Conservation (phyloP, 2,329 filamentous ascomycete species). For the Cryphonectria carpinicola region DNA sequence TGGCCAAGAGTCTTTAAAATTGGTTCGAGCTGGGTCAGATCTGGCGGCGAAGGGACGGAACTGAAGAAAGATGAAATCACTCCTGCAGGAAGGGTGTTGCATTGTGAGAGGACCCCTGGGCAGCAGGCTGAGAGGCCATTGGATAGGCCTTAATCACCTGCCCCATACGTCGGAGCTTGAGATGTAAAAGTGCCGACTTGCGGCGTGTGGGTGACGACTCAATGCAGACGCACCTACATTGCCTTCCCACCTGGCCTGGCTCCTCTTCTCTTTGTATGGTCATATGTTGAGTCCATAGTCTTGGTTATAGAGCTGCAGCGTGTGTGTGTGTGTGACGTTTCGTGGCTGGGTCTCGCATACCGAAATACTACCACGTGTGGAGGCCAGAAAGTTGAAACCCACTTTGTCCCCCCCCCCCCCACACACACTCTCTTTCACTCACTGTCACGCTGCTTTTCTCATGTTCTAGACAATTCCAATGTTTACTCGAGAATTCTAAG, state of each 20-base stretch:
- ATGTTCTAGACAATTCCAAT: not conserved
- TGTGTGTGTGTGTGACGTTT: not conserved
- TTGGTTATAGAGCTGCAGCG: not conserved
- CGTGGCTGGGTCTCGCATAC: not conserved
- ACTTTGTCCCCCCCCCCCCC: not conserved
- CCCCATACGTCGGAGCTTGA: slow-evolving; percentile 21
- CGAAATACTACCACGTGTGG: slow-evolving; percentile 1
- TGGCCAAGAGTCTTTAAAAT: not conserved
- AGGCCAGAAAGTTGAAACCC: not conserved
- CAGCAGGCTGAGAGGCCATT: not conserved
- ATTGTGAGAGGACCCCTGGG: not conserved
- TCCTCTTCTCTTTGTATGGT: not conserved
- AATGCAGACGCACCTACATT: not conserved
- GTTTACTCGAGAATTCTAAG: not conserved
- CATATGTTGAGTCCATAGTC: not conserved
- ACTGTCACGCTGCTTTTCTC: too few relatives aligned
- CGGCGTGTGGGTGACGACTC: slow-evolving; percentile 10
- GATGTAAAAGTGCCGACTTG: slow-evolving; percentile 16
- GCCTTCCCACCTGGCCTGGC: not conserved
- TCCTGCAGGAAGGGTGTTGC: slow-evolving; percentile 12
- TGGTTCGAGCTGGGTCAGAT: not conserved
- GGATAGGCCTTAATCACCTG: slow-evolving; percentile 10
- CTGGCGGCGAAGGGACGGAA: not conserved
- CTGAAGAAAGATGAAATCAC: slow-evolving; percentile 4
- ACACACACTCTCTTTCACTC: too few relatives aligned